phyloP scores from a whole-genome alignment of 805 yeast genomes.

The Wickerhamomyces hampshirensis region DNA sequence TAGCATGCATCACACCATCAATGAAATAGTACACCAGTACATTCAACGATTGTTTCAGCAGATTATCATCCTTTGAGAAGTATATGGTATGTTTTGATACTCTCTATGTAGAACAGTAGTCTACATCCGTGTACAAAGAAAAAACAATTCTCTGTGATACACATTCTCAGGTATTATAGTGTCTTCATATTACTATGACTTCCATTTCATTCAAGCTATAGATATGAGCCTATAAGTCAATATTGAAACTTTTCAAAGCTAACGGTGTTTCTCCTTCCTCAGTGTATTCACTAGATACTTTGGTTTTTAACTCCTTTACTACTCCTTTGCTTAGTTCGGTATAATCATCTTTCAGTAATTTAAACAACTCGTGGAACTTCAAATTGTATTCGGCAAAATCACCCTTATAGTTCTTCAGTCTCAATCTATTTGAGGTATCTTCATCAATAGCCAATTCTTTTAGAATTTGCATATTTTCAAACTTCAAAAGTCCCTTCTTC shows the following conservation, averaged over 20 bases:
- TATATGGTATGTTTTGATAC: too few relatives aligned
- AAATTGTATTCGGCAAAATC: constrained; percentile 23
- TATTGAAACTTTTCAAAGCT: constrained; percentile 7
- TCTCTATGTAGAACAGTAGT: too few relatives aligned
- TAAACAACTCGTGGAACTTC: constrained; percentile 15
- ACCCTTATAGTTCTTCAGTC: constrained; percentile 24
- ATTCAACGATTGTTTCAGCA: too few relatives aligned
- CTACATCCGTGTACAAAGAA: too few relatives aligned
- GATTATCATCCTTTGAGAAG: too few relatives aligned
- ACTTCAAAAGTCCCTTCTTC: constrained; percentile 14
- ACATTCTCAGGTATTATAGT: too few relatives aligned
- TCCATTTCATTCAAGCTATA: not conserved
- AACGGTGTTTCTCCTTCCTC: constrained; percentile 5
- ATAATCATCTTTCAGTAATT: constrained; percentile 7
- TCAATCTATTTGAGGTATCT: constrained; percentile 16
- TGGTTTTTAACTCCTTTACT: not conserved
- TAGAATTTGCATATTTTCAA: constrained; percentile 15
- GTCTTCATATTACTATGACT: not conserved
- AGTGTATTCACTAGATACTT: constrained; percentile 2
- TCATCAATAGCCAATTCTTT: constrained; percentile 12
- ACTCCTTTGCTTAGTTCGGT: constrained; percentile 1
- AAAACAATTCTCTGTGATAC: too few relatives aligned
- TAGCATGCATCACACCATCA: too few relatives aligned
- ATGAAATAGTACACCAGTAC: too few relatives aligned
- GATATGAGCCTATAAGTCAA: not conserved